Evolutionary conservation across 2,329 filamentous ascomycete genomes (phyloP), one percentile per base, ranked within the genome.

Genomic region (Neurospora sp.): DNA sequence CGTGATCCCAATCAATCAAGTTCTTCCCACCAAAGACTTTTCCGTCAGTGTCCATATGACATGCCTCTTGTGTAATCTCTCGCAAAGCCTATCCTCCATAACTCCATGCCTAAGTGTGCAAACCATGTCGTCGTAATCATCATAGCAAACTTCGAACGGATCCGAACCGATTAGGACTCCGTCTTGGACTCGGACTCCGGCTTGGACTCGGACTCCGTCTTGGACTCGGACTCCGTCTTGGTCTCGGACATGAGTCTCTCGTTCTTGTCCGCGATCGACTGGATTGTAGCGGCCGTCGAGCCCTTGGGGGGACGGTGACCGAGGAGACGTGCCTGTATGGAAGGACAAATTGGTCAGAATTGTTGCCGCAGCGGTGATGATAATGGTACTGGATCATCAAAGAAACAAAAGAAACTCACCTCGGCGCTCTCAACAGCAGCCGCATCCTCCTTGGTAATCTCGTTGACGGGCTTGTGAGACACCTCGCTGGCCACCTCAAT

Each of bases 381-480:
- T 39, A 11, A 12, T 39, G 38, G 11, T 17, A 43, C 37, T 11
- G 10, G 3, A 33, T 6, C 15, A 41, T 33, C 19, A 41, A 57
- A 37, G 6, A 19, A 36, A 12, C 5, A 12, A 37, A 2, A 4
- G 12, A 62, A 15, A 19, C 72, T 46, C 67, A 76, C 76, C 75
- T 79, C 77, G 41, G 74, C 75, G 15, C 70, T 75, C 68, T 76
- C 76, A 12, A 78, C 72, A 57, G 74, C 69, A 17, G 74, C 75
- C 2, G 77, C 77, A 69, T 79, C 77, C 57, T 78, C 74, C 71
- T 74, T 77, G 1, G 78, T 78, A 46, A 80, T 74, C 38, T 78
- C 68, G 5, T 70, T 72, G 8, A 70, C 69, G 1, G 74, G 73
- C 71, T 79, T 80, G 8, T 76, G 71, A 3, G 75, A 74, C 4